These are phyloP conservation scores for Chlorella sorokiniana DNA, from an alignment of 139 green algal genomes.

Conservation along the genomic window DNA sequence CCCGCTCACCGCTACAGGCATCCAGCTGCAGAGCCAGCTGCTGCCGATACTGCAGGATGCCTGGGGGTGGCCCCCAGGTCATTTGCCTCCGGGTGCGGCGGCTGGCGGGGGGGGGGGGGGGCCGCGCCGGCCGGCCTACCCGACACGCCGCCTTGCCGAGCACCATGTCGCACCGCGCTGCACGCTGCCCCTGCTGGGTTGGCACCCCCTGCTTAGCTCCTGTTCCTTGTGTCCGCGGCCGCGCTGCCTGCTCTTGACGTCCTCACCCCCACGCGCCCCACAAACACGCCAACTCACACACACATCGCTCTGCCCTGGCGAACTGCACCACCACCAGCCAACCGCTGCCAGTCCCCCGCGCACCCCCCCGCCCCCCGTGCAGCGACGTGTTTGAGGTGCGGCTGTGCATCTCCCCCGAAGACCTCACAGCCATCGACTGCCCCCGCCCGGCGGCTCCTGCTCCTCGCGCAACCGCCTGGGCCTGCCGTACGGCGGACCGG, in stretches of 20 bases:
- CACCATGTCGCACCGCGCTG: too few relatives aligned
- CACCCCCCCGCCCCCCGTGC: neutral
- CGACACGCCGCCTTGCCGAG: too few relatives aligned
- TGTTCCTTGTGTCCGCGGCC: neutral
- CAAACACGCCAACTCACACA: too few relatives aligned
- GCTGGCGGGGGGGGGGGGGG: neutral
- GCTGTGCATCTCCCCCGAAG: neutral
- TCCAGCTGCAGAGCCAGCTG: conserved; percentile 1
- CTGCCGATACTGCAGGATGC: neutral
- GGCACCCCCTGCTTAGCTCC: neutral
- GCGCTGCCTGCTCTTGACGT: neutral
- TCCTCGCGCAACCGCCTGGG: neutral
- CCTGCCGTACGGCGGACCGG: neutral
- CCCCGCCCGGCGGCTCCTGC: neutral
- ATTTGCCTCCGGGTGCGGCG: neutral
- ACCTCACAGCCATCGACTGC: neutral
- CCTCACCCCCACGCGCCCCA: too few relatives aligned
- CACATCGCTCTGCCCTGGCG: too few relatives aligned
- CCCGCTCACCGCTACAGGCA: neutral
- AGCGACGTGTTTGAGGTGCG: neutral
- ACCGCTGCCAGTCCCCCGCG: neutral
- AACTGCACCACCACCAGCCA: too few relatives aligned
- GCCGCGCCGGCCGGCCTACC: too few relatives aligned
- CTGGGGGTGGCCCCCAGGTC: conserved; percentile 24
- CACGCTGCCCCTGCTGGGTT: neutral